Conservation (phyloP, 805 yeast genomes). For the Ogataea salicorniae region DNA sequence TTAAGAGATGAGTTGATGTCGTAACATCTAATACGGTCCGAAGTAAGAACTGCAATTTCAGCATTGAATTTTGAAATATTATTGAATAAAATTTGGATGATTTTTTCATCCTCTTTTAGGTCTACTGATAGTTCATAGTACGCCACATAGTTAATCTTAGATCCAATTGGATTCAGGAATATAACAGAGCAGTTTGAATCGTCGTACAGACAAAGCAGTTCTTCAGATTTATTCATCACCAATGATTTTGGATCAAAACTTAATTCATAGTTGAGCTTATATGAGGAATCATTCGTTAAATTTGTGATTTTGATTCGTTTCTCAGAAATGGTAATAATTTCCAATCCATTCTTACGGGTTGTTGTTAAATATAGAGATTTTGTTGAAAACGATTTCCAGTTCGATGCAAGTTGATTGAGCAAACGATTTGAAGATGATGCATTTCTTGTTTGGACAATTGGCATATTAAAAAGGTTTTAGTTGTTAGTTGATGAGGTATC, state of each 20-base stretch:
- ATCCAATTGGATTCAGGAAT: conserved; percentile 18
- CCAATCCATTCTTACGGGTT: conserved; percentile 24
- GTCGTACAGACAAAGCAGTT: conserved; percentile 25
- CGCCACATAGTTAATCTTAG: conserved; percentile 10
- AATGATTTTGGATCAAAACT: conserved; percentile 24
- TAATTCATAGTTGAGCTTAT: conserved; percentile 9
- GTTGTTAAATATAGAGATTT: conserved; percentile 16
- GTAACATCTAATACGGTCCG: conserved; percentile 29
- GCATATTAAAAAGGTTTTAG: not conserved
- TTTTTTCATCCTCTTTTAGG: conserved; percentile 17
- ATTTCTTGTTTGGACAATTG: not conserved
- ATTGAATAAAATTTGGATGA: conserved; percentile 41
- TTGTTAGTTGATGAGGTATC: not conserved
- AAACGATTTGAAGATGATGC: not conserved
- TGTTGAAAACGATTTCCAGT: conserved; percentile 12
- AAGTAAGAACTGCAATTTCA: conserved; percentile 39
- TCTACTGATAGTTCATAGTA: conserved; percentile 6
- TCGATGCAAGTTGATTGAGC: conserved; percentile 6
- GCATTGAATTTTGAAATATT: conserved; percentile 38
- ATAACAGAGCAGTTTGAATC: conserved; percentile 12
- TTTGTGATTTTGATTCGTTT: conserved; percentile 18
- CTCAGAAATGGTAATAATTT: conserved; percentile 21
- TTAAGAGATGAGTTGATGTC: conserved; percentile 30
- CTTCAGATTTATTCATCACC: conserved; percentile 22
- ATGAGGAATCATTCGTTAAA: conserved; percentile 6